Conservation (phyloP, 257 asterid species). For the Rhazya stricta region DNA sequence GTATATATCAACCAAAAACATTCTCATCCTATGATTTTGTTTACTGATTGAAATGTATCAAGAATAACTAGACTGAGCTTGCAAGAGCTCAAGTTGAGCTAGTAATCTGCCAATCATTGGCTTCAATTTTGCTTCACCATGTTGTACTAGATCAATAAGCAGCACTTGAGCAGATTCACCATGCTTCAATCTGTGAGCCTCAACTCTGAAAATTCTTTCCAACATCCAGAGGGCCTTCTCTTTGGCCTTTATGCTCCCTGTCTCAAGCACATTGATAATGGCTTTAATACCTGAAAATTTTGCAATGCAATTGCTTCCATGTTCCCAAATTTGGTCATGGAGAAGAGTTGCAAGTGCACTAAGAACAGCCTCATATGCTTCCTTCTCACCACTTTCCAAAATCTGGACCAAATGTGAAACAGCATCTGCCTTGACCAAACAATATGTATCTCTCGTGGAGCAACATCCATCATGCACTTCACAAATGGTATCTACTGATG, state of each 20-base stretch:
- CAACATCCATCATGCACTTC: constrained; percentile 60
- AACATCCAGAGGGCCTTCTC: constrained; percentile 70
- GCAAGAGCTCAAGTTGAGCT: constrained; percentile 82
- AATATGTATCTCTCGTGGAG: constrained; percentile 51
- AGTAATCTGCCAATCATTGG: constrained; percentile 59
- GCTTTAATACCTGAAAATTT: constrained; percentile 38
- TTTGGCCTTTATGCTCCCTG: constrained; percentile 52
- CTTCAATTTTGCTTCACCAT: constrained; percentile 57
- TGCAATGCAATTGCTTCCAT: constrained; percentile 50
- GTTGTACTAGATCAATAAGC: constrained; percentile 69
- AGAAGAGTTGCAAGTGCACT: constrained; percentile 58
- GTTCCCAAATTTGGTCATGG: constrained; percentile 66
- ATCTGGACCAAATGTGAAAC: constrained; percentile 39
- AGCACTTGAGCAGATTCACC: constrained; percentile 56
- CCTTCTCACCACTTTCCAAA: constrained; percentile 47
- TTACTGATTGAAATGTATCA: constrained; percentile 12
- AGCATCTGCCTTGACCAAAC: constrained; percentile 61
- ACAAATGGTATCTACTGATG: constrained; percentile 40
- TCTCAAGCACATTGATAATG: constrained; percentile 38
- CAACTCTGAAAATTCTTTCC: constrained; percentile 60
- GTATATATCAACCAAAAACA: not conserved
- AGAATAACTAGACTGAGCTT: constrained; percentile 63
- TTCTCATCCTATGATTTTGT: not conserved
- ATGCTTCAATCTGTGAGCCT: constrained; percentile 42
- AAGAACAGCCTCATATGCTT: constrained; percentile 60